Base-by-base conservation (phyloP, 2,329 filamentous ascomycete species). In the Dothideomycetes sp. region DNA sequence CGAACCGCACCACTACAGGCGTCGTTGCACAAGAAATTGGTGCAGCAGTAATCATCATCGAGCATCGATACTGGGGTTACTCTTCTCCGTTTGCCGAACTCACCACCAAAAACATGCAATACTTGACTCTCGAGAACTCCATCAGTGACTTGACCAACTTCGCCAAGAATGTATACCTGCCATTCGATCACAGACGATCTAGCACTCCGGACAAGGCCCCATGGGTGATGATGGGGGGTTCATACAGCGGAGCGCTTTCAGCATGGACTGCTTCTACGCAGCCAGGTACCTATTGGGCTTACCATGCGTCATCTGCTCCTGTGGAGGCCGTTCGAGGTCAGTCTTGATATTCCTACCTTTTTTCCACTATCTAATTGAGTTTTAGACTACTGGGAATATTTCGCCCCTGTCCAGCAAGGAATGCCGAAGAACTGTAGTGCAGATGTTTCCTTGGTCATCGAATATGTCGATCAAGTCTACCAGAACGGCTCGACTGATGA, bases 221-320 rank as follows among this genome's bases (percentile, higher is more conserved):
- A 2, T 78, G 74, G 73, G 63, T 77, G 4, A 59, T 71, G 34
- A 59, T 63, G 5, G 74, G 74, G 11, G 73, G 72, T 19, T 75
- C 69, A 0, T 78, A 78, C 51, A 66, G 64, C 22, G 74, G 73
- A 31, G 70, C 72, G 4, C 57, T 78, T 12, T 54, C 71, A 2
- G 73, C 71, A 1, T 41, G 73, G 72, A 72, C 65, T 2, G 68
- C 69, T 27, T 66, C 66, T 10, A 56, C 68, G 2, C 57, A 64
- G 1, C 71, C 72, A 0, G 73, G 69, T 5, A 75, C 71, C 1
- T 73, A 75, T 54, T 77, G 73, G 73, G 73, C 72, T 1, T 77
- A 77, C 46, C 71, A 74, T 52, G 60, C 72, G 3, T 72, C 69
- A 19, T 72, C 68, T 51, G 74, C 67, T 0, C 69, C 71, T 0